A percentile compares a stretch with the other conserved stretches of the same genome.
phyloP scores from a whole-genome alignment of 108 stramenopile genomes.

The Nannochloropsis gaditana region DNA sequence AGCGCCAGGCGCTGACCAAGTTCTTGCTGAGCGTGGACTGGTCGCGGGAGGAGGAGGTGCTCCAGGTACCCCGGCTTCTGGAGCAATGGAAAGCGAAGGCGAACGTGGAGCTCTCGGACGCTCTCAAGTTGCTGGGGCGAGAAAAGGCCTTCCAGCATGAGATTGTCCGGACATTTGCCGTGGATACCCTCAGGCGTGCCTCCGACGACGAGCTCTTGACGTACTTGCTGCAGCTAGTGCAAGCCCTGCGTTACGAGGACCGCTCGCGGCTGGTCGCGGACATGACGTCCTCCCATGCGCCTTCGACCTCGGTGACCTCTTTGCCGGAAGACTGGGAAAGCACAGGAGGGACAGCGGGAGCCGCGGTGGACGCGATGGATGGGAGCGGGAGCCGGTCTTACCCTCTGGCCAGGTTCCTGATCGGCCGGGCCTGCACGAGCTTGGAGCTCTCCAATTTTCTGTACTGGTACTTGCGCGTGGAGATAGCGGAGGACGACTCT shows the following conservation, averaged over 20 bases:
- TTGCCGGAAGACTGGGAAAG: neutral
- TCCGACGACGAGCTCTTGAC: conserved; percentile 86
- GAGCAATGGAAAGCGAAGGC: conserved; percentile 85
- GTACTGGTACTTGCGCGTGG: conserved; percentile 87
- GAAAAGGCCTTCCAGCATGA: conserved; percentile 79
- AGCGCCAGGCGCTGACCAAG: conserved; percentile 82
- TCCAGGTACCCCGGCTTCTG: conserved; percentile 82
- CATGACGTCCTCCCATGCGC: neutral
- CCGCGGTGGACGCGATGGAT: neutral
- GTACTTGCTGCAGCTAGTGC: conserved; percentile 93
- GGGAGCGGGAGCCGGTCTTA: conserved; percentile 24
- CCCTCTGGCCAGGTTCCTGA: conserved; percentile 79
- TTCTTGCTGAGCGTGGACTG: conserved; percentile 93
- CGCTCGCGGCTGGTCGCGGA: conserved; percentile 18
- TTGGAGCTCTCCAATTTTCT: conserved; percentile 83
- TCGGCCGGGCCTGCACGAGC: conserved; percentile 76
- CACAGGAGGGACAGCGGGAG: neutral
- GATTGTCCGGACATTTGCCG: conserved; percentile 83
- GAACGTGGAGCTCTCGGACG: conserved; percentile 91
- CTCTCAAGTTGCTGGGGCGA: conserved; percentile 85
- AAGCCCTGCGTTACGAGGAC: conserved; percentile 91
- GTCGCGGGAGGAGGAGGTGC: conserved; percentile 83
- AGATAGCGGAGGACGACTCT: conserved; percentile 65
- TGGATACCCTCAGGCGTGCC: conserved; percentile 75
- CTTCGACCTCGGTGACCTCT: neutral